Conservation (phyloP, 2,329 filamentous ascomycete species). For the Exophiala mesophila region DNA sequence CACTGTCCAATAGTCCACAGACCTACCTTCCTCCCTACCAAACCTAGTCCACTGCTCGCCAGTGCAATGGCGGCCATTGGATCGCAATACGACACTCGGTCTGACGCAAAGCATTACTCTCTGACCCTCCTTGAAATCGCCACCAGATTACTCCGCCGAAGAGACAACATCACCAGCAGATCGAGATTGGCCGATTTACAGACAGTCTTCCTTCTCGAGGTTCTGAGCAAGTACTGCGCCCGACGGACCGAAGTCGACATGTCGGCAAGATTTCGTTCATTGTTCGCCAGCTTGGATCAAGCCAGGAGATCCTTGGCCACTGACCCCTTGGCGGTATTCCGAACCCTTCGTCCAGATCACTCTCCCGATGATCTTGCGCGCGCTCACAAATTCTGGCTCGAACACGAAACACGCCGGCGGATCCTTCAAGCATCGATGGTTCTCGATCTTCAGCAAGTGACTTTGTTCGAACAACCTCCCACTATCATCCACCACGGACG, state of each 20-base stretch:
- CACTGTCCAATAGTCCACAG: slow-evolving; percentile 34
- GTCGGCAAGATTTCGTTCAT: slow-evolving; percentile 31
- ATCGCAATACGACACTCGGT: slow-evolving; percentile 33
- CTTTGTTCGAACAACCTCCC: slow-evolving; percentile 31
- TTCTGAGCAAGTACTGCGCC: slow-evolving; percentile 32
- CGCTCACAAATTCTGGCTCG: slow-evolving; percentile 34
- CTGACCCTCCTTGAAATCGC: slow-evolving; percentile 32
- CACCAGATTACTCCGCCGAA: slow-evolving; percentile 29
- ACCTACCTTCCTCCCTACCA: slow-evolving; percentile 31
- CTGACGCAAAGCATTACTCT: slow-evolving; percentile 33
- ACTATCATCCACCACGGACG: slow-evolving; percentile 28
- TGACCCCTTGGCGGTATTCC: slow-evolving; percentile 30
- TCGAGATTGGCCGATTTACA: slow-evolving; percentile 34
- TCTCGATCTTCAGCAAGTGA: slow-evolving; percentile 32
- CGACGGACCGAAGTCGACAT: slow-evolving; percentile 32
- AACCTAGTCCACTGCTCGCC: slow-evolving; percentile 31
- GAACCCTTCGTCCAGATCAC: slow-evolving; percentile 27
- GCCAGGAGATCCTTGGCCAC: slow-evolving; percentile 29
- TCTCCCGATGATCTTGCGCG: slow-evolving; percentile 27
- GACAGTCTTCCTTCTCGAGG: slow-evolving; percentile 34
- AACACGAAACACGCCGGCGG: slow-evolving; percentile 33
- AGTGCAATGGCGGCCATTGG: slow-evolving; percentile 35
- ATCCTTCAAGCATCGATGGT: slow-evolving; percentile 34
- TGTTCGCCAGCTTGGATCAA: slow-evolving; percentile 33
- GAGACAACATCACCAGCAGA: slow-evolving; percentile 31